Base-by-base conservation (phyloP, 2,329 filamentous ascomycete species). In the Colletotrichum sp. region DNA sequence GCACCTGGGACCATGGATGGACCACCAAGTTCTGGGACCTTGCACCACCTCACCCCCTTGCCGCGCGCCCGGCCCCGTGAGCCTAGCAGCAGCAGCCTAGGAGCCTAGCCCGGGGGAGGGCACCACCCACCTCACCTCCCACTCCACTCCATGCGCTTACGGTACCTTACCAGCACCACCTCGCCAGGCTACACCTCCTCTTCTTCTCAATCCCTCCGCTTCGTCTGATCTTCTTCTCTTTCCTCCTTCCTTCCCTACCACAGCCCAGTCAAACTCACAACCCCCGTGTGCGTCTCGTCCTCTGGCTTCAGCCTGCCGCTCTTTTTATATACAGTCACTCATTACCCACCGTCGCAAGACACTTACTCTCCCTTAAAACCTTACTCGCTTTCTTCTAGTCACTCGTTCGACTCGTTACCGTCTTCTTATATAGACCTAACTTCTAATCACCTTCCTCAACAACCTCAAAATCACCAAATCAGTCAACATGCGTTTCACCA, bases 401-500 rank as follows among this genome's bases (percentile, higher is more conserved):
- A 34, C 71, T 76, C 74, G 58, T 75, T 76, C 60, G 61, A 64
- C 65, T 64, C 39, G 36, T 76, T 25, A 56, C 34, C 30, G 64
- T 69, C 70, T 69, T 75, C 28, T 72, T 60, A 25, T 62, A 52
- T 70, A 69, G 55, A 66, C 52, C 55, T 76, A 74, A 74, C 52
- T 75, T 67, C 48, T 75, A 76, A 74, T 70, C 52, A 62, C 67
- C 56, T 56, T 56, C 22, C 48, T 55, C 70, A 70, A 22, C 34
- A 78, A 75, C 78, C 73, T 71, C 25, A 75, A 65, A 70, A 58
- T 58, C 56, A 60, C 70, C 28, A 22, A 32, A 78, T 69, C 79
- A 74, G 71, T 81, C 87, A 91, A 88, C 76, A 92, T 92, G 90
- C 88, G 86, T 80, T 91, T 89, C 86, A 82, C 86, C 78, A 77